Conservation (phyloP, 768 basidiomycete genomes). For the Cubamyces lactineus region DNA sequence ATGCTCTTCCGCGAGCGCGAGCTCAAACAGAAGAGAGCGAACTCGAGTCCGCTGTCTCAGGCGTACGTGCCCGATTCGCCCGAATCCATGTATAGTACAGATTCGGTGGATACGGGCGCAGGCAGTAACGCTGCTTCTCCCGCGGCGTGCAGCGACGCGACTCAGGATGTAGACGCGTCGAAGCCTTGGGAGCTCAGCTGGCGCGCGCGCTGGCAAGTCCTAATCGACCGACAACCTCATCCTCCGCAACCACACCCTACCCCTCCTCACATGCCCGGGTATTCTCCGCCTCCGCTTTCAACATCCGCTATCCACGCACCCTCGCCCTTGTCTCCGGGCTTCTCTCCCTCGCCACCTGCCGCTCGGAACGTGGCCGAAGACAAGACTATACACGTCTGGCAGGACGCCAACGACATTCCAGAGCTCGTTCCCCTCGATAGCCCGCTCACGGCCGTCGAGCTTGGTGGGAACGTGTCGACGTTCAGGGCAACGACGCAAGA, state of each 20-base stretch:
- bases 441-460: constrained; percentile 6
- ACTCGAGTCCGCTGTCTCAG: background rate
- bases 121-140: background rate
- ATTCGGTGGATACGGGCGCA: background rate
- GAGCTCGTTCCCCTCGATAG: background rate
- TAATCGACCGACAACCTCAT: constrained; percentile 4
- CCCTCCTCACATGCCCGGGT: background rate
- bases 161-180: background rate
- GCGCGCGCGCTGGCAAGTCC: constrained; percentile 15
- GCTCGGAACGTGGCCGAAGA: background rate
- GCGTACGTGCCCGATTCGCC: constrained; percentile 9
- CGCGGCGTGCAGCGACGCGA: background rate
- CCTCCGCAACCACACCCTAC: background rate
- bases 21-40: background rate
- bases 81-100: constrained; percentile 9
- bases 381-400: background rate
- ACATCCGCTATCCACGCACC: background rate
- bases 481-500: background rate
- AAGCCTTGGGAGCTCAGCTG: constrained; percentile 10
- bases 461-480: background rate
- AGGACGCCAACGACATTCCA: background rate
- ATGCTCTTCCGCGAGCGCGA: constrained; percentile 7
- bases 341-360: background rate
- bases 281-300: background rate
- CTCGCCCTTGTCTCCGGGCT: background rate